Evolutionary conservation across 1,284 basidiomycete species (phyloP), one percentile per base, ranked within the genome.

Genomic region (Cutaneotrichosporon cyanovorans): DNA sequence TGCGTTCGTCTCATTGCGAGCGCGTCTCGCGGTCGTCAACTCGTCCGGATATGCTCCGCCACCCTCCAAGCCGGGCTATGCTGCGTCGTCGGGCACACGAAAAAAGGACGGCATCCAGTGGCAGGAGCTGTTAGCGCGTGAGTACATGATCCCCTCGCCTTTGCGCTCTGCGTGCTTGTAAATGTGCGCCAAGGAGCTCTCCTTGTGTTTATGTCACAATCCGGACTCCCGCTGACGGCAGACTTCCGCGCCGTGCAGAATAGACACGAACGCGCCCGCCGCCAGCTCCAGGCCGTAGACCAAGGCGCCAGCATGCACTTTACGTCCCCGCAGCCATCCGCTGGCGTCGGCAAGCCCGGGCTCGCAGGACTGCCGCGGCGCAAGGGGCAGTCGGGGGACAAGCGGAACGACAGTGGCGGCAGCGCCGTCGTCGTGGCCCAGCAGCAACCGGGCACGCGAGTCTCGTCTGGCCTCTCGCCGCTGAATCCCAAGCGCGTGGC

Each of bases 1-100:
- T 33, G 95, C 95, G 1, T 99, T 99, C 65, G 82, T 92, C 6
- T 96, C 93, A 1, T 77, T 99, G 15, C 80, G 93, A 31, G 96
- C 96, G 68, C 82, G 95, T 30, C 73, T 99, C 30, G 91, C 86
- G 56, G 91, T 92, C 2, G 90, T 98, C 37, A 93, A 93, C 67
- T 88, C 92, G 2, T 82, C 91, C 10, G 93, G 95, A 0, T 95
- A 91, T 69, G 71, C 93, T 4, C 87, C 93, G 47, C 50, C 50
- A 0, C 44, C 45, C 9, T 37, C 45, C 3, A 44, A 46, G 19
- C 54, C 54, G 3, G 31, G 43, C 40, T 36, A 71, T 48, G 42
- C 41, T 58, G 60, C 20, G 62, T 78, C 51, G 11, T 37, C 41
- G 1, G 46, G 46, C 0, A n/a, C n/a, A n/a, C 25, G 25, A 7